Percentiles rank a stretch among this genome's conserved stretches.
Conservation (phyloP, 805 yeast species). For the Jamesozyma piceae region DNA sequence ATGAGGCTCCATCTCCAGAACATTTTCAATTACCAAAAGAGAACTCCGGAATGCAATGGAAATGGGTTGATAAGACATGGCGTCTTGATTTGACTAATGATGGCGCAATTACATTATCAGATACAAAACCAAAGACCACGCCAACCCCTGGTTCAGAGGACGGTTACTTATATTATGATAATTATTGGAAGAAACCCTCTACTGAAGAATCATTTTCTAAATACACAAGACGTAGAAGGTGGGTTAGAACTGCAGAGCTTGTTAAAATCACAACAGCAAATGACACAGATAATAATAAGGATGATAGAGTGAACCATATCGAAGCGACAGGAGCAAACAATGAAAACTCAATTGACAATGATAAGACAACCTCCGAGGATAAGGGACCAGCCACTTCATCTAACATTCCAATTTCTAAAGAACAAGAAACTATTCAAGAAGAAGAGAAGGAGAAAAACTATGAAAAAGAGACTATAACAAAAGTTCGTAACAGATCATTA, state of each 20-base stretch:
- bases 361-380: neutral
- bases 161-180: constrained; percentile 83
- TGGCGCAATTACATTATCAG: constrained; percentile 67
- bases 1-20: constrained; percentile 73
- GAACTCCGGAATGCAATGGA: constrained; percentile 70
- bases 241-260: constrained; percentile 92
- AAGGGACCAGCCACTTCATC: neutral
- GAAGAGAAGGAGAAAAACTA: neutral
- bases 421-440: neutral
- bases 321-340: neutral
- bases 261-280: constrained; percentile 28
- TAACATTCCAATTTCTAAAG: neutral
- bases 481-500: constrained; percentile 1
- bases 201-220: constrained; percentile 81
- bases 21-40: constrained; percentile 75
- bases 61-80: constrained; percentile 95
- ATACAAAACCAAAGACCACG: constrained; percentile 42
- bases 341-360: neutral
- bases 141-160: constrained; percentile 73
- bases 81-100: constrained; percentile 80
- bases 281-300: neutral
- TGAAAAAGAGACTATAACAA: constrained; percentile 1
- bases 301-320: neutral
- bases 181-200: constrained; percentile 86
- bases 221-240: constrained; percentile 87